These are phyloP conservation scores for Xylaria sp. DNA, from an alignment of 2,329 filamentous ascomycete genomes.

Conservation along the genomic window DNA sequence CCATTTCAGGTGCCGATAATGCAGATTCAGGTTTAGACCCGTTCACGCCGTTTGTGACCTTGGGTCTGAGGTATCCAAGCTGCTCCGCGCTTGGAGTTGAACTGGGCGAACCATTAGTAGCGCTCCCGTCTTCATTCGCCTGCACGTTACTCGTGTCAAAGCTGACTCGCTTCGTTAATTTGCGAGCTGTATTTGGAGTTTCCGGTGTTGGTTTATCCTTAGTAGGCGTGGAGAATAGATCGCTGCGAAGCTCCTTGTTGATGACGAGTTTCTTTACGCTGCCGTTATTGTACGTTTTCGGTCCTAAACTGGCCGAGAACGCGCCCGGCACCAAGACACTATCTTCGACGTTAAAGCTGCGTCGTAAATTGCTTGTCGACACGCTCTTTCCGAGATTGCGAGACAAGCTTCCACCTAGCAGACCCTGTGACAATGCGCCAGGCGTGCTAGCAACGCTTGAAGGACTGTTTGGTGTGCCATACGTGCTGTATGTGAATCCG, in stretches of 20 bases:
- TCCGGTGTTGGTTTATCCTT: constrained; percentile 61
- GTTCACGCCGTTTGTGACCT: constrained; percentile 55
- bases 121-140: constrained; percentile 54
- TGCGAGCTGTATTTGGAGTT: constrained; percentile 57
- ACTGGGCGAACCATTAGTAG: constrained; percentile 56
- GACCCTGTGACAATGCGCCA: constrained; percentile 71
- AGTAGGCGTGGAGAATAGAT: constrained; percentile 71
- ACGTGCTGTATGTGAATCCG: constrained; percentile 92
- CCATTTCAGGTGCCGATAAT: constrained; percentile 69
- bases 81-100: constrained; percentile 67
- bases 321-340: constrained; percentile 88
- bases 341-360: constrained; percentile 82
- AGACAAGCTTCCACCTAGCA: constrained; percentile 74
- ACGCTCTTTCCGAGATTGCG: constrained; percentile 86
- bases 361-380: constrained; percentile 85
- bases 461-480: constrained; percentile 80
- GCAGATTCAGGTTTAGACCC: constrained; percentile 53
- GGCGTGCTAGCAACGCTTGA: constrained; percentile 76
- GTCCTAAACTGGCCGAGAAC: constrained; percentile 75
- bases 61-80: constrained; percentile 68
- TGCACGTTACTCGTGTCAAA: constrained; percentile 77
- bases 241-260: constrained; percentile 83
- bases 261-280: constrained; percentile 93
- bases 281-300: constrained; percentile 72
- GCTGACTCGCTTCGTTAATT: constrained; percentile 86